Evolutionary conservation across 2,329 filamentous ascomycete species (phyloP), one percentile per base, ranked within the genome.

Genomic region (Amesomyces nigricolor): DNA sequence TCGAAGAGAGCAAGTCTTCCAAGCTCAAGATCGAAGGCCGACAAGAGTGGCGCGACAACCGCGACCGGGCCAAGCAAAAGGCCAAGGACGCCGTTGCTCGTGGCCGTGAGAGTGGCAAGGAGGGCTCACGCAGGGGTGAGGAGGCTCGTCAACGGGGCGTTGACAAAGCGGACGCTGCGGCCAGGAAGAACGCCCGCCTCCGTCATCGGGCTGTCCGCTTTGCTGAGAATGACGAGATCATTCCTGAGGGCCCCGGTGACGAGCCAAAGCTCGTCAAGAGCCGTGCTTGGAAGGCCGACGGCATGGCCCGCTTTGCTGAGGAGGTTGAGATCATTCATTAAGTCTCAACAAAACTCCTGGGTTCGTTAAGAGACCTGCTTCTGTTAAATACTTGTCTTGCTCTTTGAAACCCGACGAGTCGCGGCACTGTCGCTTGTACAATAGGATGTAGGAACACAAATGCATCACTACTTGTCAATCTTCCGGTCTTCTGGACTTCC

Each of bases 381-480:
- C 39, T 57, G 51, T 51, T 39, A 43, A 30, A 9, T 47, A 30
- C 46, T 53, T 26, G 47, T 51, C 8, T 26, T 26, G 6, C 22
- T 26, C 22, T 26, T 26, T 26, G 6, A 26, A 26, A 26, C 22
- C 22, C 22, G 22, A 26, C 5, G 6, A 4, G 42, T 53, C n/a
- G 48, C 54, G 22, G 53, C 48, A n/a, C 30, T 40, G 39, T 48
- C 54, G 14, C 42, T 43, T 11, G 59, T 47, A 26, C 22, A 26
- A 26, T 26, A 26, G 22, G 22, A 26, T 26, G 22, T 26, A 26
- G 22, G 5, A 26, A 26, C 22, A 26, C 22, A 26, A 22, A 26
- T 26, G 3, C 22, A 26, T 26, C 22, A 26, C 22, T 26, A 26
- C 2, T 26, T 26, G 22, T 26, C 6, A 26, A 26, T 26, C 6